Base-by-base conservation (phyloP, 257 asterid species). In the Avicennia marina region DNA sequence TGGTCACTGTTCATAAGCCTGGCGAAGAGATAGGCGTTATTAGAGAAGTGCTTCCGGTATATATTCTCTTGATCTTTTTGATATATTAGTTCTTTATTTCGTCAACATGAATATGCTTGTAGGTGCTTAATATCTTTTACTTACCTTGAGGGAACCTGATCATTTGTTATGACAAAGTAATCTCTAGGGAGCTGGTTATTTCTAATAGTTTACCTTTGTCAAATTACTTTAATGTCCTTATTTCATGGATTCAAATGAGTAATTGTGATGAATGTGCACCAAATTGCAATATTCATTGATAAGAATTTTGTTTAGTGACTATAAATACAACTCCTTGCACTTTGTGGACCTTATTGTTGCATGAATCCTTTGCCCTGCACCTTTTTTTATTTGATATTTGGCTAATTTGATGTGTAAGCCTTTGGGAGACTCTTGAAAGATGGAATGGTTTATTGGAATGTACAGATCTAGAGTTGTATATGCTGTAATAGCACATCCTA, bases 21-120 rank as follows among this genome's bases (percentile, higher is more conserved):
- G 91, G 87, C 44, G 95, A 85, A 2, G 98, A 88, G 31, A 32
- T 64, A 7, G 98, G 98, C 68, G 93, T 91, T 50, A 70, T 83
- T 20, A 71, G 76, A 57, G 96, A 91, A 21, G 80, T 91, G 68
- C 94, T 85, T 56, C 73, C 78, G 90, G 98, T 88, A 85, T 61
- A 64, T 74, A 52, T 52, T 64, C 38, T 42, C 45, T 54, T 50
- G 4, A 34, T 41, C 40, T 17, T 40, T 33, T 15, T 16, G 15
- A 10, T 47, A n/a, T 20, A 44, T 50, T 4, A 25, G 46, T 18
- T 16, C 11, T 68, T 27, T 25, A 18, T 61, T 34, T 38, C 7
- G 12, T 64, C 15, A 21, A 25, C 29, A 34, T 34, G 39, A n/a
- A n/a, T n/a, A n/a, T 44, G 29, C 20, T 27, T 8, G 11, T 11